Evolutionary conservation across 179 eudicot species (phyloP), one percentile per base, ranked within the genome.

Genomic region (Spergularia azorica): DNA sequence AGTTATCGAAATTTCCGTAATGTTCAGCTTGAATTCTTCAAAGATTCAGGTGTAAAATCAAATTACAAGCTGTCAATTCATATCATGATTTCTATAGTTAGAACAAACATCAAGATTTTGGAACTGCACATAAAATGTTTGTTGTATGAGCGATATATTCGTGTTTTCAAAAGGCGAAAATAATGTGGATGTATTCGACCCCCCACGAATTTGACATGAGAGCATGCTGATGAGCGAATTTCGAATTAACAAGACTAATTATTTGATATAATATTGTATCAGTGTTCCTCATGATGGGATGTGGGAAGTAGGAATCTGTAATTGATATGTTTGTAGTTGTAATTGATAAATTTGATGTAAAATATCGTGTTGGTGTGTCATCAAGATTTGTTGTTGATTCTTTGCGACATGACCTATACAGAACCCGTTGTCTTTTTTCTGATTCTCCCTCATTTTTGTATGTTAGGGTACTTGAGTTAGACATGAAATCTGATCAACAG

Each of bases 401-500:
- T 11, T 18, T 43, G 70, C 14, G 5, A 38, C 9, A 56, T 26
- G 8, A 10, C 46, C 36, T 17, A 17, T 46, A 67, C 62, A 32
- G 20, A 18, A 6, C 8, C 63, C 3, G 38, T 16, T 12, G 9
- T 59, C 54, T 72, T 18, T 57, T 5, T 52, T 41, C 17, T 59
- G n/a, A 61, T 11, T 17, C 18, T 73, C 39, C 5, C 39, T 32
- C 3, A 55, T 71, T 10, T 50, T 36, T 15, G 17, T 14, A 75
- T 26, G 20, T 13, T 58, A 76, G 73, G 67, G 43, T 67, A 20
- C 11, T 7, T 10, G 32, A 58, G 32, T 12, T 67, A 58, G 81
- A 50, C 54, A 77, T 83, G 86, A 80, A 68, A 72, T 68, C 65
- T 9, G 75, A 32, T 9, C 74, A 74, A 75, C 73, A 18, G 75